Evolutionary conservation across 345 rosid species (phyloP), one percentile per base, ranked within the genome.

Genomic region (Populus euphratica): DNA sequence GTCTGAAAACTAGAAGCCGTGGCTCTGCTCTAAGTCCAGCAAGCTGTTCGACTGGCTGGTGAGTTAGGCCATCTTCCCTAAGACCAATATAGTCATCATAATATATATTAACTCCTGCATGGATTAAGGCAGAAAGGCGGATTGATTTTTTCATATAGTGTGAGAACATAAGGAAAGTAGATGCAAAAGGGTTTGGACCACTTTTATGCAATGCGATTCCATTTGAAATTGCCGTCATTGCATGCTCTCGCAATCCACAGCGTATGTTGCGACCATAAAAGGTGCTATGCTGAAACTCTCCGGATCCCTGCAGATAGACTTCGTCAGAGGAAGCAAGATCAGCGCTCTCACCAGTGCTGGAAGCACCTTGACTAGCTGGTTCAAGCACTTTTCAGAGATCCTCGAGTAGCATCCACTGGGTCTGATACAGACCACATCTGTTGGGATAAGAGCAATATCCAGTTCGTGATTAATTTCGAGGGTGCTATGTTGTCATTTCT

Each of bases 31-130:
- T 49, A 35, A 86, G 76, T 69, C 87, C 80, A 10, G 82, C 81
- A 11, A 86, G 80, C 38, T 86, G 85, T 70, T 86, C 87, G 23
- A 84, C 69, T 13, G 85, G 85, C 80, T 86, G 87, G 63, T 86
- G 85, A 47, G 85, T 86, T 8, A 84, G 89, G 14, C 85, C 87
- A 70, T 86, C 85, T 79, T 86, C 87, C 25, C 89, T 85, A 3
- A 82, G 81, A 68, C 87, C 87, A 8, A 84, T 82, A 14, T 82
- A 86, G 38, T 86, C 87, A 20, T 84, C 85, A 86, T 70, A 47
- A 80, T 27, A 12, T 80, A 82, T 74, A 86, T 76, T 9, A 84
- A 33, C 85, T 78, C 87, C 80, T 2, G 87, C 85, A 5, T 80
- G 79, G 68, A 85, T 72, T 23, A 86, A 62, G 69, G 87, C 87